Conservation (phyloP, 371 early-diverging fungal species). For the Apophysomyces trapeziformis region DNA sequence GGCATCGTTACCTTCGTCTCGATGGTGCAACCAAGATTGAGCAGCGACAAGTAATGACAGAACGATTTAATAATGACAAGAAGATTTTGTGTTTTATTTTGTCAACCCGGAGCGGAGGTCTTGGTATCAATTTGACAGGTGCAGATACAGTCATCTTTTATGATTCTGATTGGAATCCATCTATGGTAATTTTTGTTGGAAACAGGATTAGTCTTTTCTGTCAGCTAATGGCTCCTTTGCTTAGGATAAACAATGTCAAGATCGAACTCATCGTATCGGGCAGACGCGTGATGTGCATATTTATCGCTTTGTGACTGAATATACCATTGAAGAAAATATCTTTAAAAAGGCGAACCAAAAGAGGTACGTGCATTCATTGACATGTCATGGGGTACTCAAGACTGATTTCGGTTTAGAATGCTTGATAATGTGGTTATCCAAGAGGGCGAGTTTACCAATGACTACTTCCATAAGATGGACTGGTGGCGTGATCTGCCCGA, state of each 20-base stretch:
- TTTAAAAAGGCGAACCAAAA: slow-evolving; percentile 86
- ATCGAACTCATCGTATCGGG: slow-evolving; percentile 94
- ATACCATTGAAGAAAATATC: slow-evolving; percentile 91
- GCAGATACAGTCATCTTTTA: slow-evolving; percentile 97
- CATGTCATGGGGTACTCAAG: background rate
- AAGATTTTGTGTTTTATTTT: slow-evolving; percentile 87
- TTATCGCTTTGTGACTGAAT: slow-evolving; percentile 86
- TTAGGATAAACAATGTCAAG: slow-evolving; percentile 67
- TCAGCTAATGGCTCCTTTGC: slow-evolving; percentile 9
- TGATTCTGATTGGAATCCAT: slow-evolving; percentile 97
- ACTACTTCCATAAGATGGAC: slow-evolving; percentile 68
- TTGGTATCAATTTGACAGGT: slow-evolving; percentile 97
- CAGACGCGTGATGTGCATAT: slow-evolving; percentile 93
- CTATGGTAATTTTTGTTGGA: slow-evolving; percentile 57
- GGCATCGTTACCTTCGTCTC: slow-evolving; percentile 84
- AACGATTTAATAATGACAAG: slow-evolving; percentile 86
- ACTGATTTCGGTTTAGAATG: slow-evolving; percentile 40
- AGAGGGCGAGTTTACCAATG: slow-evolving; percentile 81
- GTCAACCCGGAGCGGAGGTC: slow-evolving; percentile 94
- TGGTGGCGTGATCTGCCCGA: slow-evolving; percentile 72
- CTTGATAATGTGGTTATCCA: slow-evolving; percentile 89
- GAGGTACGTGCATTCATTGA: slow-evolving; percentile 41
- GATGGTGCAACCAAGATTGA: slow-evolving; percentile 89
- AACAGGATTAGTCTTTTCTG: slow-evolving; percentile 15
- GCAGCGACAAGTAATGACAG: slow-evolving; percentile 83